Evolutionary conservation across 495 filamentous ascomycete species (phyloP).

Genomic region (Xylaria venustula): DNA sequence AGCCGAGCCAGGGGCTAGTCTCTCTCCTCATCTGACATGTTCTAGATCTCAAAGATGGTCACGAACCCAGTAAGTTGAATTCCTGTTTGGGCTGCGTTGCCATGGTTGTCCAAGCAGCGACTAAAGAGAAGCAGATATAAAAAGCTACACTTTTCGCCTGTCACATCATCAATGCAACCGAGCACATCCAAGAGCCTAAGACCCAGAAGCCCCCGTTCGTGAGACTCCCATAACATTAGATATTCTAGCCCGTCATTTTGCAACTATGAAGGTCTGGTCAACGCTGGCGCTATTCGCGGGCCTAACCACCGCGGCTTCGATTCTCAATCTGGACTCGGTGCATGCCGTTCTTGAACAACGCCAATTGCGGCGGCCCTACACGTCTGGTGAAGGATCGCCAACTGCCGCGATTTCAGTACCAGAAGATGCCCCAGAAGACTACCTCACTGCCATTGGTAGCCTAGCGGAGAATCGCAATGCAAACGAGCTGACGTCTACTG

Average conservation of each 20-base stretch:
- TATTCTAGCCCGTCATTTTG: constrained; percentile 8
- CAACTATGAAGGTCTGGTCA: constrained; percentile 36
- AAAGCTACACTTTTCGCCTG: not conserved
- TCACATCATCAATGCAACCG: not conserved
- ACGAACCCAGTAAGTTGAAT: not conserved
- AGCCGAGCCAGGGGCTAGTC: constrained; percentile 2
- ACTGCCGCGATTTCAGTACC: constrained; percentile 9
- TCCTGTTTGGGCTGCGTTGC: constrained; percentile 11
- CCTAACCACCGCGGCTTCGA: constrained; percentile 23
- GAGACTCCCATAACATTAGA: constrained; percentile 18
- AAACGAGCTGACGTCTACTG: constrained; percentile 11
- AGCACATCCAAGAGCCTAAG: not conserved
- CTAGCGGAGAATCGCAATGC: constrained; percentile 24
- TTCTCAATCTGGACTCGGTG: constrained; percentile 15
- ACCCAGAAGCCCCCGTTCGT: constrained; percentile 16
- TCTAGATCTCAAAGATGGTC: constrained; percentile 13
- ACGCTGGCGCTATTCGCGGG: constrained; percentile 30
- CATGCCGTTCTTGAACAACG: constrained; percentile 7
- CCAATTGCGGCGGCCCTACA: not conserved
- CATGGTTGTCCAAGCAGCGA: constrained; percentile 9
- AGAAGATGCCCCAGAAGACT: constrained; percentile 19
- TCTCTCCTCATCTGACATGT: constrained; percentile 27
- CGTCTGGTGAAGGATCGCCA: not conserved
- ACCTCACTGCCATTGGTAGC: constrained; percentile 19
- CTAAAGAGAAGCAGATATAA: constrained; percentile 1